Base-by-base conservation (phyloP, 306 rosid species). In the Potentilla sterilis region DNA sequence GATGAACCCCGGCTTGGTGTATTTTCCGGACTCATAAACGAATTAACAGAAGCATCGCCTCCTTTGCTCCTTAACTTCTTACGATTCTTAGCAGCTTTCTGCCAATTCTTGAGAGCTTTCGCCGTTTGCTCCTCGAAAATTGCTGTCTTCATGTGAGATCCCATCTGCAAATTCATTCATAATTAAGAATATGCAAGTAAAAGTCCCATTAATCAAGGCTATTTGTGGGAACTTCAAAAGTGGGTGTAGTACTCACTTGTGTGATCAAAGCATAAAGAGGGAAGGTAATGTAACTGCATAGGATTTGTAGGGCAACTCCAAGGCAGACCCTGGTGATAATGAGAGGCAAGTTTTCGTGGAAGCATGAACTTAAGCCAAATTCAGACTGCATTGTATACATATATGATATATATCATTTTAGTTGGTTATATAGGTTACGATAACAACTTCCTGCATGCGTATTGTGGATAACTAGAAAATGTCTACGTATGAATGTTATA, bases 51-150 rank as follows among this genome's bases (percentile, higher is more conserved):
- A 9, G 85, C 70, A 57, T 55, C 67, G 19, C 76, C 86, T 34
- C 15, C 43, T 37, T 78, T 81, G 41, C 13, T 78, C 74, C 82
- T 87, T 70, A 80, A 58, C 76, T 83, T 89, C 16, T 76, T 81
- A 61, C 78, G 81, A 0, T 79, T 85, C 58, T 59, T 89, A 4
- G 92, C 94, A 0, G 78, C 72, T 46, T 84, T 86, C 54, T 83
- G 91, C 94, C 97, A 91, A 46, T 86, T 89, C 85, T 72, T 87
- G 4, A 91, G 88, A 32, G 92, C 94, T 57, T 80, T 89, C 16
- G 90, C 77, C 0, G 92, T 89, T 84, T 89, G 94, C 71, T 91
- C 89, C 82, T 89, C 90, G 66, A 91, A 91, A 5, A 87, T 87
- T 71, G 91, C 66, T 77, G 54, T 83, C 78, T 91, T 89, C 97